Evolutionary conservation across 495 filamentous ascomycete genomes (phyloP).

Genomic region (Penicillium soppii): DNA sequence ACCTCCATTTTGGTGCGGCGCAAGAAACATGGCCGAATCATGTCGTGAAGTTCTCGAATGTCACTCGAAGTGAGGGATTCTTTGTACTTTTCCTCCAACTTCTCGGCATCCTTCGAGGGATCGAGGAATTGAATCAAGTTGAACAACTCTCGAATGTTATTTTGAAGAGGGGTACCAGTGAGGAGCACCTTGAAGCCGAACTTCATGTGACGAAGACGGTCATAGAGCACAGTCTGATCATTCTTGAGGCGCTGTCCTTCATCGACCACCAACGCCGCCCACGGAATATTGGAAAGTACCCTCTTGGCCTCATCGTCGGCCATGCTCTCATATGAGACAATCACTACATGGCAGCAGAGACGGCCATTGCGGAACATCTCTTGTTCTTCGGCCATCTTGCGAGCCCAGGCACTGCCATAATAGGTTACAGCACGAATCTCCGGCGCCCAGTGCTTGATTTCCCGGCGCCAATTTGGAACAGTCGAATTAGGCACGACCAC

Average conservation of each 20-base stretch:
- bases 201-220: slow-evolving; percentile 65
- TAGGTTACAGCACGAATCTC: slow-evolving; percentile 84
- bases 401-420: slow-evolving; percentile 70
- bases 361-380: slow-evolving; percentile 76
- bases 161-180: slow-evolving; percentile 90
- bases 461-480: slow-evolving; percentile 93
- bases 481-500: slow-evolving; percentile 93
- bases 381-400: slow-evolving; percentile 67
- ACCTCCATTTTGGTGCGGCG: slow-evolving; percentile 87
- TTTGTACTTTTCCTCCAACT: slow-evolving; percentile 72
- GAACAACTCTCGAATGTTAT: slow-evolving; percentile 91
- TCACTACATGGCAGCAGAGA: slow-evolving; percentile 84
- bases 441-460: slow-evolving; percentile 93
- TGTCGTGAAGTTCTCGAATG: slow-evolving; percentile 71
- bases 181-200: slow-evolving; percentile 79
- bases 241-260: slow-evolving; percentile 97
- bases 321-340: slow-evolving; percentile 92
- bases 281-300: slow-evolving; percentile 67
- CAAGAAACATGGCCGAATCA: slow-evolving; percentile 82
- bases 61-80: slow-evolving; percentile 74
- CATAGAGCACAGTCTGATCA: slow-evolving; percentile 79
- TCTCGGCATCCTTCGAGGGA: slow-evolving; percentile 61
- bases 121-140: slow-evolving; percentile 95
- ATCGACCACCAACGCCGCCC: slow-evolving; percentile 89
- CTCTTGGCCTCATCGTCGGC: slow-evolving; percentile 61